Base-by-base conservation (phyloP, 352 stramenopile species). In the Globisporangium iwayamae region DNA sequence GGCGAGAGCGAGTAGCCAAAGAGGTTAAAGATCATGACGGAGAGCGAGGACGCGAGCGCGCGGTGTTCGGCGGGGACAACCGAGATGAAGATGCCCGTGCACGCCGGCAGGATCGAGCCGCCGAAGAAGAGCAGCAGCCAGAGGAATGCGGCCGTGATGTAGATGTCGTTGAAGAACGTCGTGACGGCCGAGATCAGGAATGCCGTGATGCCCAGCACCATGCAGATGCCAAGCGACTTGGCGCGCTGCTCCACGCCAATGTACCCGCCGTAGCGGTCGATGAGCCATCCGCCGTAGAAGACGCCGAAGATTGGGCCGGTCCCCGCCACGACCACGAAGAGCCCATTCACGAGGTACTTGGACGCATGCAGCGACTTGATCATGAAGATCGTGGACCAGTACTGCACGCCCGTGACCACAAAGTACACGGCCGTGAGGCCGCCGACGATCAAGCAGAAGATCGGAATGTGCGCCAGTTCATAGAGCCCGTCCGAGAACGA, bases 381-480 rank as follows among this genome's bases (percentile, higher is more conserved):
- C 79, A 93, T 91, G 66, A 91, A 94, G 68, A 93, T 92, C 3
- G 85, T 94, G 66, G 79, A 91, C 85, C 85, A 94, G 72, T 91
- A 94, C 67, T 94, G 85, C 56, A 94, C 84, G 45, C 83, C 83
- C 41, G 85, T 93, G 60, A 94, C 85, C 45, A 94, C 85, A 58
- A 94, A 94, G 75, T 93, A 94, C 20, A 94, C 82, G 14, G 83
- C 86, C 48, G 82, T 90, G 52, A 94, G 72, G 0, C 83, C 85
- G 18, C 83, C 79, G 5, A 94, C 79, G 64, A 93, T 91, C 46
- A 93, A 65, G 25, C 79, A 83, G 64, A 92, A 94, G 45, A 91
- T 81, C 4, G 85, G 85, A 22, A 91, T 86, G 47, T 83, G 74
- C 30, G 87, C 62, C 25, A 94, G 70, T 54, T 84, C 78, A 55